Evolutionary conservation across 352 stramenopile species (phyloP).

Genomic region (Halophytophthora polymorphica): DNA sequence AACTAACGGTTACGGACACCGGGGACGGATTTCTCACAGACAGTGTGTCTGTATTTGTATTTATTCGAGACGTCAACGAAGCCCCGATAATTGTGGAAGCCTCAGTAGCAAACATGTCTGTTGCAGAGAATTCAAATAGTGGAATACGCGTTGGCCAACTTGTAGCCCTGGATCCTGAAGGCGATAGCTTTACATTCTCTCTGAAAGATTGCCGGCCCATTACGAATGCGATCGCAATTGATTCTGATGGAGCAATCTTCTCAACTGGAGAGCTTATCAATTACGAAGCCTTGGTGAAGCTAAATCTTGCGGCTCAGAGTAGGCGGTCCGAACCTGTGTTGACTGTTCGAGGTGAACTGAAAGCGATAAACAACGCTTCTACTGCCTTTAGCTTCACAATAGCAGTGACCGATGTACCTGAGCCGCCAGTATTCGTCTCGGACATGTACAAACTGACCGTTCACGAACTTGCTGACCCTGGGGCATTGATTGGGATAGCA

Average conservation of each 20-base stretch:
- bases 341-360: conserved; percentile 12
- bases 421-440: conserved; percentile 13
- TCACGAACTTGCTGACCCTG: conserved; percentile 33
- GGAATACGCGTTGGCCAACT: conserved; percentile 28
- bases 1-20: conserved; percentile 46
- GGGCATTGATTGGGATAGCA: conserved; percentile 35
- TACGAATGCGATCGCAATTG: conserved; percentile 10
- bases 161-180: conserved; percentile 43
- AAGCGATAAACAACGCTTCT: conserved; percentile 1
- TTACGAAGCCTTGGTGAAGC: conserved; percentile 15
- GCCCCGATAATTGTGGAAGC: conserved; percentile 26
- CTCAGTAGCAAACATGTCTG: conserved; percentile 22
- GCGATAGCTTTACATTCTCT: conserved; percentile 37
- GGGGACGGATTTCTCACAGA: conserved; percentile 40
- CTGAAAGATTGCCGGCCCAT: conserved; percentile 28
- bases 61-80: conserved; percentile 47
- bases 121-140: conserved; percentile 34
- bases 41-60: conserved; percentile 39
- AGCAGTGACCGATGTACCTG: conserved; percentile 9
- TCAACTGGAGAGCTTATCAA: conserved; percentile 14
- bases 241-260: conserved; percentile 10
- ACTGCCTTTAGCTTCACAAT: conserved; percentile 19
- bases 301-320: neutral
- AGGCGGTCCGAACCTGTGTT: conserved; percentile 9
- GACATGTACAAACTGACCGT: conserved; percentile 23